Evolutionary conservation across 495 filamentous ascomycete species (phyloP), one percentile per base, ranked within the genome.

Genomic region (Lophiotrema nucula): DNA sequence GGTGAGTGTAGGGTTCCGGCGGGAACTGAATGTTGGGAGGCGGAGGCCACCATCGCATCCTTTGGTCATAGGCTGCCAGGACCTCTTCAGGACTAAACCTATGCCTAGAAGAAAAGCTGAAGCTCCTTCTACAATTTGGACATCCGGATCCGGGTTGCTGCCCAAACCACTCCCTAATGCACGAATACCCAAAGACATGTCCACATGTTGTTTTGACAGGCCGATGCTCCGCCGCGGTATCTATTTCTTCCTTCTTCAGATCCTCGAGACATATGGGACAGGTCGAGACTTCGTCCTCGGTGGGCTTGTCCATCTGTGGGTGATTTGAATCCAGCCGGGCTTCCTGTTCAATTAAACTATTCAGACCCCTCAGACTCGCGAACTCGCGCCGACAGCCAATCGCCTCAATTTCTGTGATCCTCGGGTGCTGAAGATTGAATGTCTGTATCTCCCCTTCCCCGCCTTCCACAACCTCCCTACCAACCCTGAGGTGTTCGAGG

Each of bases 111-210:
- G 28, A 11, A n/a, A 6, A 31, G 1, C 19, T 4, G 31, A 50
- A 47, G 24, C 37, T 43, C 11, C 15, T 13, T 28, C 45, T 23
- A 27, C 55, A 58, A 10, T n/a, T 47, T 2, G 56, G 56, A 19
- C 56, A 59, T 3, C 3, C 15, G 5, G 6, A 59, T 4, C 4
- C 15, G 2, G 31, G 3, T 3, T 50, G 15, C 24, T 49, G 22
- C 18, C 2, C 11, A 13, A 59, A 59, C 47, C 47, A 52, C 11
- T 44, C 24, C 22, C 13, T 15, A 1, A 52, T 15, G 24, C 56
- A 52, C 1, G 25, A 12, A 27, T 59, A 46, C 12, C 56, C 47
- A 19, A 51, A 59, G 2, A 53, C 15, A 25, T 59, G 47, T n/a
- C 47, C 27, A 24, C 56, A 52, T 0, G n/a, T 19, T 26, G 47